Conservation (phyloP, 176 grass and related monocot species). For the Oryza longistaminata region DNA sequence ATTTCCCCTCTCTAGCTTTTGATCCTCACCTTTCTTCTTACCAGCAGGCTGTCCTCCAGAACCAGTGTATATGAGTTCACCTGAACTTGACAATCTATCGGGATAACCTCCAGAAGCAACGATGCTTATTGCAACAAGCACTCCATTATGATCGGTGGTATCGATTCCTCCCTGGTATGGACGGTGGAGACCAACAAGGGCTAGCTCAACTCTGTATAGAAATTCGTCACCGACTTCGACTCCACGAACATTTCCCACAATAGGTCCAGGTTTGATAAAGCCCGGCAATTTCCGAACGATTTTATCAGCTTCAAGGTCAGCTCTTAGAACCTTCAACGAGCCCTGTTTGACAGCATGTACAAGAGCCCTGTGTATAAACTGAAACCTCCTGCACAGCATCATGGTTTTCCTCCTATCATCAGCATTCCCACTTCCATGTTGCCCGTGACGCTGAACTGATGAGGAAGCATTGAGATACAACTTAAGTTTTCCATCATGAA, state of each 20-base stretch:
- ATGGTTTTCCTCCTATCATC: conserved; percentile 30
- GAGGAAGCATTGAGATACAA: conserved; percentile 26
- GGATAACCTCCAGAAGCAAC: conserved; percentile 76
- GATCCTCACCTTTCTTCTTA: conserved; percentile 56
- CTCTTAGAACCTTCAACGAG: conserved; percentile 33
- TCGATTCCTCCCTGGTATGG: conserved; percentile 70
- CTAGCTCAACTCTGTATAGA: conserved; percentile 64
- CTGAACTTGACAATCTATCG: conserved; percentile 59
- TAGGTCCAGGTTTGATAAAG: conserved; percentile 44
- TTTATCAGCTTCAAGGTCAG: conserved; percentile 54
- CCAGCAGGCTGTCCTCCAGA: conserved; percentile 62
- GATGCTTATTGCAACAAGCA: conserved; percentile 63
- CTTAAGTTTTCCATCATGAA: conserved; percentile 39
- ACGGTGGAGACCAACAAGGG: conserved; percentile 70
- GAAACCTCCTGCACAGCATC: conserved; percentile 50
- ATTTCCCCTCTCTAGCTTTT: conserved; percentile 41
- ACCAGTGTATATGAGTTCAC: conserved; percentile 80
- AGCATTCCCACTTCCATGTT: conserved; percentile 14
- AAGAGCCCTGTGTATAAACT: conserved; percentile 50
- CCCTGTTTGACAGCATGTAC: conserved; percentile 32
- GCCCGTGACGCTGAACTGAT: not conserved
- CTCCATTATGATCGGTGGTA: conserved; percentile 30
- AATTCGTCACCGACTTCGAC: conserved; percentile 90
- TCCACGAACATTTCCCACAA: conserved; percentile 63
- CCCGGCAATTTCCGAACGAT: conserved; percentile 32